A percentile compares a stretch with the other conserved stretches of the same genome.
Conservation (phyloP, 139 green algal species). For the Pleodorina starrii region DNA sequence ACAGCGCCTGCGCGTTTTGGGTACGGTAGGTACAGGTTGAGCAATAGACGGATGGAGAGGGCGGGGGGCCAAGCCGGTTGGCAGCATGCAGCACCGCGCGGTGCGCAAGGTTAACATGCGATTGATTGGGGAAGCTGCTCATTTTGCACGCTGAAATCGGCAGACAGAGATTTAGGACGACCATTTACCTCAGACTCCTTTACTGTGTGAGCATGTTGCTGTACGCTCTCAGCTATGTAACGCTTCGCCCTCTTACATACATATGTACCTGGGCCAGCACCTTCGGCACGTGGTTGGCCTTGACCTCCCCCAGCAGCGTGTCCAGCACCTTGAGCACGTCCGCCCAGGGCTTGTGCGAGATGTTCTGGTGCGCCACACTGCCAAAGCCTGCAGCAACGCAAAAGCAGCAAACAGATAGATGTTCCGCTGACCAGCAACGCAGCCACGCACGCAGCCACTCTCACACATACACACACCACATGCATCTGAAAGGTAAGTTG, state of each 20-base stretch:
- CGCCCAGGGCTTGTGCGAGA: conserved; percentile 81
- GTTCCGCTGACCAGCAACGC: too few relatives aligned
- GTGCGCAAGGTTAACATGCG: background rate
- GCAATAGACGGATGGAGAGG: background rate
- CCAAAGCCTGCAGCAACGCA: background rate
- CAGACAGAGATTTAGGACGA: background rate
- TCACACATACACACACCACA: too few relatives aligned
- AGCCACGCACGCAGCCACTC: too few relatives aligned
- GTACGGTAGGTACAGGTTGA: too few relatives aligned
- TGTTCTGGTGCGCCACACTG: conserved; percentile 51
- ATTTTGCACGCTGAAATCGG: background rate
- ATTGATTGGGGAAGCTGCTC: background rate
- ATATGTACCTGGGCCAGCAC: conserved; percentile 90
- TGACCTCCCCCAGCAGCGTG: conserved; percentile 86
- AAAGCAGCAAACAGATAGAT: too few relatives aligned
- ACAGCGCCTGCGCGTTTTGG: conserved; percentile 65
- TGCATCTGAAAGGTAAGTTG: too few relatives aligned
- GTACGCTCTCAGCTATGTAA: background rate
- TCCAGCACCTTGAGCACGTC: conserved; percentile 92
- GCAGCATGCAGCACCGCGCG: too few relatives aligned
- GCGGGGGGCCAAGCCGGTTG: background rate
- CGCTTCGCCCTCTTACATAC: too few relatives aligned
- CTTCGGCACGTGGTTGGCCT: conserved; percentile 88
- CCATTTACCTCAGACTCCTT: too few relatives aligned
- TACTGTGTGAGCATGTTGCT: background rate